Base-by-base conservation (phyloP, 2,329 filamentous ascomycete species). In the Aureobasidium zeae region DNA sequence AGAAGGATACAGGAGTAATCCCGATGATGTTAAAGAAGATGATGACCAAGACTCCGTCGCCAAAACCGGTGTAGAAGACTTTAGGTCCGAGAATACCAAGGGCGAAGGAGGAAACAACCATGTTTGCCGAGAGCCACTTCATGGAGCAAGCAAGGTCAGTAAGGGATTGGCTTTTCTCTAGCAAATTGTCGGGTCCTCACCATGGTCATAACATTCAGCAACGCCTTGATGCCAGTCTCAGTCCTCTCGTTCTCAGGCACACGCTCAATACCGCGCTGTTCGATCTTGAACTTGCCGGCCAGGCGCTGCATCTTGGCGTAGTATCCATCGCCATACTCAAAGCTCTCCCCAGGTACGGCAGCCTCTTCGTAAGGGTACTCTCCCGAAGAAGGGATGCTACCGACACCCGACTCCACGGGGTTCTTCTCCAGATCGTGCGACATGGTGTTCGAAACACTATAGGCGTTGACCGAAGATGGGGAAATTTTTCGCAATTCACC, bases 41-140 rank as follows among this genome's bases (percentile, higher is more conserved):
- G 47, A 83, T 79, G 22, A 79, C 74, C 33, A 89, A 64, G 24
- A 83, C 76, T 6, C 79, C 77, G 55, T 89, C 85, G 36, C 81
- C 68, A 52, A 85, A 87, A 8, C 83, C 82, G 7, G 89, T 71
- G 7, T 63, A 62, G 62, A 86, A 88, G 17, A 84, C 63, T 7
- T 77, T 72, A n/a, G 77, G 71, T 1, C 75, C 79, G 5, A 89
- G 72, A 13, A 83, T 75, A 33, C 83, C 85, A 45, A 87, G 80
- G 36, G 84, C 82, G 55, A 87, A 86, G 11, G 80, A 79, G 17
- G 77, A 81, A 35, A 86, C 78, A 42, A 83, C 80, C 78, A 87
- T 78, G 63, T 87, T 87, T 55, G 81, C 81, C 1, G 81, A 80
- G 32, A 85, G 68, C 83, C 83, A 87, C 78, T 83, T n/a, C n/a